These are phyloP conservation scores for Gilbertella persicaria DNA, from an alignment of 371 early-diverging fungal genomes.

Conservation along the genomic window DNA sequence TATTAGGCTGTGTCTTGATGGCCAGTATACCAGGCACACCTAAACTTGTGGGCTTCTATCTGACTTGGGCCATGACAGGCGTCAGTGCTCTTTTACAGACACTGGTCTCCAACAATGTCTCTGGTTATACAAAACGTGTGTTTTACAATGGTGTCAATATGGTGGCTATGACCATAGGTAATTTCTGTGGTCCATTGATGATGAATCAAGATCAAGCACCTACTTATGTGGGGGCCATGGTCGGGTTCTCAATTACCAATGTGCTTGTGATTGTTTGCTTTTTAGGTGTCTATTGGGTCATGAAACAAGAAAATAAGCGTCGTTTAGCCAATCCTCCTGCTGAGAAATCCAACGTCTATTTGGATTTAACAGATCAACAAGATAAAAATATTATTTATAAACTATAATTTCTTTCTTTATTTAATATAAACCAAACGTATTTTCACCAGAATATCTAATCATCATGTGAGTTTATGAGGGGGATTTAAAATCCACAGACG, in stretches of 20 bases:
- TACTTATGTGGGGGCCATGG: constrained; percentile 20
- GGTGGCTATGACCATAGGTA: constrained; percentile 27
- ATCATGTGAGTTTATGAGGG: background rate
- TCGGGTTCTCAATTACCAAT: constrained; percentile 23
- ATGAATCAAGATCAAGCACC: constrained; percentile 26
- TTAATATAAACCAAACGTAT: constrained; percentile 73
- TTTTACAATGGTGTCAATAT: constrained; percentile 26
- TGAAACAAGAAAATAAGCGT: constrained; percentile 25
- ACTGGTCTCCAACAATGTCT: constrained; percentile 22
- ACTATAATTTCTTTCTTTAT: constrained; percentile 24
- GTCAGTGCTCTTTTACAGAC: constrained; percentile 14
- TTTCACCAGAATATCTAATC: constrained; percentile 78
- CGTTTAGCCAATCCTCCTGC: constrained; percentile 17
- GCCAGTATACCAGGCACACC: constrained; percentile 13
- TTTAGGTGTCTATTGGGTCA: constrained; percentile 8
- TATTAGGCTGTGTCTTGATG: constrained; percentile 23
- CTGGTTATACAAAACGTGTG: constrained; percentile 28
- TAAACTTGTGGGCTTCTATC: constrained; percentile 27
- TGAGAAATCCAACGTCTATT: constrained; percentile 16
- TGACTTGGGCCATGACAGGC: constrained; percentile 25
- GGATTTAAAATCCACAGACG: background rate
- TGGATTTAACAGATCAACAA: constrained; percentile 39
- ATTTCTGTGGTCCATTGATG: constrained; percentile 30
- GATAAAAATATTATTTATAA: constrained; percentile 41
- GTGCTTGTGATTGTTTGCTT: constrained; percentile 15